Conservation (phyloP, 495 filamentous ascomycete genomes). For the Penicillium bialowiezense region DNA sequence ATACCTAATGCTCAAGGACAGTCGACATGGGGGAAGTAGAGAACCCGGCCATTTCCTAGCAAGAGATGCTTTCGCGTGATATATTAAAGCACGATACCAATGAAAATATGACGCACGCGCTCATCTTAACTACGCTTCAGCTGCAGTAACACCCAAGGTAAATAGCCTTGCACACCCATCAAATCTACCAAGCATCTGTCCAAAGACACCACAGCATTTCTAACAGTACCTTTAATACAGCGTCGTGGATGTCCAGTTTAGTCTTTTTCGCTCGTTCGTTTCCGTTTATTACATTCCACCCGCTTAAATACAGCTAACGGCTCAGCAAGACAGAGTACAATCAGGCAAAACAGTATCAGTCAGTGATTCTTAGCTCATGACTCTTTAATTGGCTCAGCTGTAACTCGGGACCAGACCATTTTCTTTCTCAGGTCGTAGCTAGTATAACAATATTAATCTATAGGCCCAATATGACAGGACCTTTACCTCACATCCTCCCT, state of each 20-base stretch:
- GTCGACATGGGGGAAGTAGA: background rate
- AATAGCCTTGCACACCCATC: background rate
- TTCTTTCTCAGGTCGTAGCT: background rate
- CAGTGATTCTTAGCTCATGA: background rate
- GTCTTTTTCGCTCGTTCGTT: background rate
- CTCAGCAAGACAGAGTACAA: no score
- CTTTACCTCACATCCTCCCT: background rate
- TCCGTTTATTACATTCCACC: no score
- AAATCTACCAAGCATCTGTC: background rate
- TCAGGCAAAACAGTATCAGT: no score
- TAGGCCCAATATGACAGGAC: background rate
- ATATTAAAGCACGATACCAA: background rate
- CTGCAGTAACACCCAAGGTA: background rate
- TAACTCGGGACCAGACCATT: background rate
- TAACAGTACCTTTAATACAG: background rate
- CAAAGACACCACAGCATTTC: conserved; percentile 2
- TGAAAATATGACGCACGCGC: background rate
- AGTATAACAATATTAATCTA: background rate
- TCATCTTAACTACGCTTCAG: background rate
- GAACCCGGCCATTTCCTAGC: background rate
- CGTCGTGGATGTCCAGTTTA: background rate
- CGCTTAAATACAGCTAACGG: background rate
- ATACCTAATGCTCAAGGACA: background rate
- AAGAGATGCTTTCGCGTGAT: background rate
- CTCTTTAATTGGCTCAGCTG: background rate